A percentile compares a stretch with the other conserved stretches of the same genome.
These are phyloP conservation scores for Poa pratensis DNA, from an alignment of 176 grass and related monocot genomes.

Conservation along the genomic window DNA sequence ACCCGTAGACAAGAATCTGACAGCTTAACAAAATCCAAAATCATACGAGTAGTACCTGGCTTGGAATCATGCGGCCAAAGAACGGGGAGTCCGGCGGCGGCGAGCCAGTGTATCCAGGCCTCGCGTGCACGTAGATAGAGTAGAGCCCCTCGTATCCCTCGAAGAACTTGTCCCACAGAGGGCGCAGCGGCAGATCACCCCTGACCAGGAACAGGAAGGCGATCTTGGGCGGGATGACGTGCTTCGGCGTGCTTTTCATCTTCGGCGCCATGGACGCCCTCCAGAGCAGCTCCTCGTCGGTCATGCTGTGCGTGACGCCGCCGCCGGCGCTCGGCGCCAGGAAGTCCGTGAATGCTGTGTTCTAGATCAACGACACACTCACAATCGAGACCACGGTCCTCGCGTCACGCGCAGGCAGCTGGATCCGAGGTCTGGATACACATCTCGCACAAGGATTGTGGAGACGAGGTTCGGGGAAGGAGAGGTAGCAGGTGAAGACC, in stretches of 20 bases:
- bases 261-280: constrained; percentile 67
- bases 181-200: constrained; percentile 54
- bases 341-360: background rate
- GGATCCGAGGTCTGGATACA: too few relatives aligned
- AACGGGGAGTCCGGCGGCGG: constrained; percentile 56
- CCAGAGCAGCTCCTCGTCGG: constrained; percentile 62
- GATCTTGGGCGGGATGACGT: constrained; percentile 53
- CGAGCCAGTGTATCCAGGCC: constrained; percentile 53
- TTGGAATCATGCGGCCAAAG: constrained; percentile 61
- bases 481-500: too few relatives aligned
- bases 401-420: too few relatives aligned
- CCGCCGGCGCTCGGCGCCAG: background rate
- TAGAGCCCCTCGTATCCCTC: constrained; percentile 56
- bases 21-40: too few relatives aligned
- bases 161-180: constrained; percentile 84
- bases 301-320: constrained; percentile 53
- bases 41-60: constrained; percentile 51
- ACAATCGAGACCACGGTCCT: too few relatives aligned
- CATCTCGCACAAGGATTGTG: too few relatives aligned
- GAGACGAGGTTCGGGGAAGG: too few relatives aligned
- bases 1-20: too few relatives aligned
- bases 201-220: constrained; percentile 77
- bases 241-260: constrained; percentile 20
- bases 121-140: constrained; percentile 73
- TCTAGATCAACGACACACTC: too few relatives aligned